Evolutionary conservation across 176 grass and related monocot genomes (phyloP).

Genomic region (Zea mays): Zm-B73-REFERENCE-NAM-5.0 NC_050105.1:3556001-3556500

Average conservation of each 20-base stretch:
- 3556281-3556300: neutral
- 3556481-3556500: constrained; percentile 59
- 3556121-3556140: constrained; percentile 21
- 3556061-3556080: constrained; percentile 49
- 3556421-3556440: constrained; percentile 85
- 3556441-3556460: constrained; percentile 92
- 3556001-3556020: constrained; percentile 63
- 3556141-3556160: constrained; percentile 27
- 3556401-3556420: constrained; percentile 70
- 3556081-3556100: constrained; percentile 54
- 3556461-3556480: constrained; percentile 69
- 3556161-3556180: constrained; percentile 26
- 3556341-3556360: constrained; percentile 44
- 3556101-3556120: constrained; percentile 26
- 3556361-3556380: constrained; percentile 53
- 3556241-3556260: constrained; percentile 21
- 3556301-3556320: constrained; percentile 16
- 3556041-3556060: constrained; percentile 83
- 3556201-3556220: constrained; percentile 38
- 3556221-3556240: constrained; percentile 41
- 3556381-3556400: constrained; percentile 62
- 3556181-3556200: constrained; percentile 30
- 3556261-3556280: constrained; percentile 16
- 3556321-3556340: constrained; percentile 46
- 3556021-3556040: constrained; percentile 66